Evolutionary conservation across 2,329 filamentous ascomycete species (phyloP).

Genomic region (Verticillium dahliae): DNA sequence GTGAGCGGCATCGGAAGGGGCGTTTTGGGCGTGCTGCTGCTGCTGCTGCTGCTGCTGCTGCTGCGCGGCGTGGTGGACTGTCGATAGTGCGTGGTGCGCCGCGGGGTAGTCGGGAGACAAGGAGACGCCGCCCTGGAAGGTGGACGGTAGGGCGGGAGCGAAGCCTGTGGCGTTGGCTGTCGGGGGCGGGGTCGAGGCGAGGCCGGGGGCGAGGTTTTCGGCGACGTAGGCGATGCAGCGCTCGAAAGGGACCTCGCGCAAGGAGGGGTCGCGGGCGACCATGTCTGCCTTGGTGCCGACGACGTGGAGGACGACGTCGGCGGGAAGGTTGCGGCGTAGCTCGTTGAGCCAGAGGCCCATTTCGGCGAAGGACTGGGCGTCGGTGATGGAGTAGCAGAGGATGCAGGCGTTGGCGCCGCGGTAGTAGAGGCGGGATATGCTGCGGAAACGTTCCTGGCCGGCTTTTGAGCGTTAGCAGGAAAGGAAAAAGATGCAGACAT

Average conservation of each 20-base stretch:
- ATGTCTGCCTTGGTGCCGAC: constrained; percentile 93
- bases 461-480: constrained; percentile 33
- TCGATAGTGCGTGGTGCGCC: constrained; percentile 8
- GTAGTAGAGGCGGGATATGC: constrained; percentile 93
- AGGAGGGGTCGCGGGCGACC: constrained; percentile 72
- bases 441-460: constrained; percentile 90
- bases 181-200: constrained; percentile 60
- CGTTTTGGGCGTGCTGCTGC: neutral
- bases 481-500: neutral
- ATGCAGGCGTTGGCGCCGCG: constrained; percentile 91
- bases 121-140: neutral
- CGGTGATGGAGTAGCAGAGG: constrained; percentile 90
- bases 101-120: constrained; percentile 7
- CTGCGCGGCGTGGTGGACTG: constrained; percentile 5
- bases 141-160: constrained; percentile 6
- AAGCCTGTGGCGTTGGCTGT: constrained; percentile 43
- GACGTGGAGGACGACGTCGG: constrained; percentile 83
- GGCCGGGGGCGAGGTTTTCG: constrained; percentile 74
- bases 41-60: constrained; percentile 3
- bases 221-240: constrained; percentile 93
- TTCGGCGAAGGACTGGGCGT: constrained; percentile 76
- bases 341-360: constrained; percentile 91
- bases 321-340: constrained; percentile 68
- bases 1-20: constrained; percentile 28
- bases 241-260: constrained; percentile 85